Base-by-base conservation (phyloP, 1,284 basidiomycete species). In the Moesziomyces parantarcticus region DNA sequence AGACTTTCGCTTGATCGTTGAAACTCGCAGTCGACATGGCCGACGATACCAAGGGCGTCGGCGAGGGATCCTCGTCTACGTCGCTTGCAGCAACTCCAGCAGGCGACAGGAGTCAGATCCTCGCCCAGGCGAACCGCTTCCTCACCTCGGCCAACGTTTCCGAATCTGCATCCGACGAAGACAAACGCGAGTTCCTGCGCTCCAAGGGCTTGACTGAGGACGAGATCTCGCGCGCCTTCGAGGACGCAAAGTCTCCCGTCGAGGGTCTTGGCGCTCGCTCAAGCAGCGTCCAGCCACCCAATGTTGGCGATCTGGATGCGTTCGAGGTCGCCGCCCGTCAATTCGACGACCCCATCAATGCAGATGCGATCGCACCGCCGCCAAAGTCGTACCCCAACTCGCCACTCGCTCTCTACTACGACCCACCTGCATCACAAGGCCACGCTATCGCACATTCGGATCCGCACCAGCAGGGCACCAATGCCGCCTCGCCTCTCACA, bases 111-210 rank as follows among this genome's bases (percentile, higher is more conserved):
- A 52, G 55, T 7, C 52, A 74, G 41, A 65, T 63, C 44, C 70
- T 81, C n/a, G 77, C 74, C 11, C 80, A 82, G 50, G 80, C 80
- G 22, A 76, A 80, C 44, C 76, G 80, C 32, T 82, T 82, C 56
- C 62, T 82, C 25, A 81, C 78, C 10, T 79, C 80, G 2, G 67
- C 72, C 32, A 58, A 58, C 29, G 56, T 74, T 36, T 59, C 64
- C 22, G 61, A 63, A 5, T 63, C 54, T 5, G 61, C 62, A 14
- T 54, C 60, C 3, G 53, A 75, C 26, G 65, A 71, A 16, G 55
- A 59, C 43, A 73, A 82, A 59, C 61, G 68, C 11, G 61, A 70
- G 11, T 82, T 82, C 43, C 44, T 82, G 34, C 64, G 65, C 1
- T 69, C 73, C 29, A 82, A 82, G 43, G 80, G 80, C n/a, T 21